Percentiles rank a stretch among this genome's conserved stretches.
These are phyloP conservation scores for Calophaca sinica DNA, from an alignment of 306 rosid species.

Conservation along the genomic window DNA sequence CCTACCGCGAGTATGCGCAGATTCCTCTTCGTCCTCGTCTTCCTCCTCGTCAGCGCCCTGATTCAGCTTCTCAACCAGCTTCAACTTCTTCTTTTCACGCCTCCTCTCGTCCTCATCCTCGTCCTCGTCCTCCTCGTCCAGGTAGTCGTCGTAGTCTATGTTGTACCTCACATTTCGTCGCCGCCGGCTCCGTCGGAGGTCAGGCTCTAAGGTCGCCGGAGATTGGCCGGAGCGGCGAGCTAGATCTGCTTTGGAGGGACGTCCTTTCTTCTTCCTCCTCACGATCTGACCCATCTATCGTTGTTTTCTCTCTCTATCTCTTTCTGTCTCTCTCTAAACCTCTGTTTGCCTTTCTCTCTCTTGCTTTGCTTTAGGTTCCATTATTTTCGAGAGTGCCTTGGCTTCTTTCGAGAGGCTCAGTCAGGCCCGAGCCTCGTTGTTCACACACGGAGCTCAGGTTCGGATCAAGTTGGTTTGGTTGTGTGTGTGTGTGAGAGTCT, in stretches of 20 bases:
- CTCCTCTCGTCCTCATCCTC: conserved; percentile 80
- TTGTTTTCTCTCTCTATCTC: no score
- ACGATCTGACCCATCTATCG: conserved; percentile 96
- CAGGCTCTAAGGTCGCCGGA: conserved; percentile 54
- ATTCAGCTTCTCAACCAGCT: conserved; percentile 85
- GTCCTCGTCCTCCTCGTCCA: conserved; percentile 75
- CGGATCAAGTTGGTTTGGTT: conserved; percentile 32
- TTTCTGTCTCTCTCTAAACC: no score
- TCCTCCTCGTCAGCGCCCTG: conserved; percentile 61
- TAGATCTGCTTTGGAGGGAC: conserved; percentile 98
- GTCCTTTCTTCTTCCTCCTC: conserved; percentile 96
- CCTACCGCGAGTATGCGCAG: conserved; percentile 38
- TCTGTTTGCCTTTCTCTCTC: conserved; percentile 42
- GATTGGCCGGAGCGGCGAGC: conserved; percentile 73
- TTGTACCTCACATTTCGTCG: conserved; percentile 87
- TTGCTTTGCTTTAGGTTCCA: conserved; percentile 61
- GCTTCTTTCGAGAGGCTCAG: conserved; percentile 62
- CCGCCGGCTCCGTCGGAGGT: conserved; percentile 87
- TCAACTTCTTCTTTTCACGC: conserved; percentile 85
- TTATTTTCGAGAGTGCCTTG: conserved; percentile 65
- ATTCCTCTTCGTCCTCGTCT: conserved; percentile 62
- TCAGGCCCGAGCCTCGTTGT: conserved; percentile 56
- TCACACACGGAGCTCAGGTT: conserved; percentile 51
- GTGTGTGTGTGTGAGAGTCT: conserved; percentile 8
- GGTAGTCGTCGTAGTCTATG: conserved; percentile 84